Base-by-base conservation (phyloP, 2,329 filamentous ascomycete species). In the Apiospora kogelbergensis region DNA sequence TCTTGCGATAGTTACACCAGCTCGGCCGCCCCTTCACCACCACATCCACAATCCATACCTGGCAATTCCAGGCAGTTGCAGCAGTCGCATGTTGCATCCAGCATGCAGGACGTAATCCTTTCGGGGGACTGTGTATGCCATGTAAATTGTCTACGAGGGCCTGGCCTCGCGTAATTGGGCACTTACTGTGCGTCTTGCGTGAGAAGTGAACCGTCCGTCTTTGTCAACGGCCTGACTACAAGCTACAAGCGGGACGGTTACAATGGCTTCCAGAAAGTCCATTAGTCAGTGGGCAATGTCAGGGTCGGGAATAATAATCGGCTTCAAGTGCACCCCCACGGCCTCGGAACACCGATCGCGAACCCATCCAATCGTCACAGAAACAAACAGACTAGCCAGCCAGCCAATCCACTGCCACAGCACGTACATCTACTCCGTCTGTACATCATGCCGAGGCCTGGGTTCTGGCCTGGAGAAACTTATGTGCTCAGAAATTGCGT, bases 321-420 rank as follows among this genome's bases (percentile, higher is more conserved):
- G 45, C 22, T 22, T 37, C 17, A n/a, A 37, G 53, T 37, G 20
- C 53, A 37, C 30, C 53, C 53, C 53, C 53, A 60, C 30, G 53
- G 53, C 53, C 30, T 60, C 53, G 53, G 53, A 60, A 60, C 17
- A 60, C 53, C 53, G 53, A 60, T 44, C 63, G 41, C 37, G 63
- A 65, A 65, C 37, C 63, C 63, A 65, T 65, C n/a, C 3, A 64
- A 33, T 44, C 37, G 26, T 37, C 53, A 60, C 53, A 22, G 53
- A 60, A 60, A n/a, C 26, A n/a, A 60, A 30, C 10, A 57, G 6
- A 26, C 48, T 33, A 30, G 26, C 26, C 10, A 26, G 10, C 15
- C 26, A 60, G 24, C 42, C 46, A 53, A 6, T 20, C 53, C 53
- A 60, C 53, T 37, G 20, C 48, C 22, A n/a, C 46, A 15, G 4